phyloP scores from a whole-genome alignment of 352 stramenopile species.

The Pythium guiyangense region DNA sequence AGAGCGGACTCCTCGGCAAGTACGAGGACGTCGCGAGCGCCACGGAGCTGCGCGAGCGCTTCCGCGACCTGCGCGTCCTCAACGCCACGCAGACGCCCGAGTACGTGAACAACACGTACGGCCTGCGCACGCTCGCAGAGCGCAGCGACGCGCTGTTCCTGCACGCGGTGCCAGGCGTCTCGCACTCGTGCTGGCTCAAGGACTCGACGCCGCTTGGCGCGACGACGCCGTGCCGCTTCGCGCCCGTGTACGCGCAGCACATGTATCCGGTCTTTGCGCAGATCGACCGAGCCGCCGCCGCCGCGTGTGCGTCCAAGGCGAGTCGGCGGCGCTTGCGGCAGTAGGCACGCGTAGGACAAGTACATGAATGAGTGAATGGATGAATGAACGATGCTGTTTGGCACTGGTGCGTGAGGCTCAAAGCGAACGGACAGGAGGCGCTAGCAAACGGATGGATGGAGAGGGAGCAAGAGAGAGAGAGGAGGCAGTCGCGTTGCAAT shows the following conservation, averaged over 20 bases:
- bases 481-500: too few species aligned
- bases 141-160: slow-evolving; percentile 7
- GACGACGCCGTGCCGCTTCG: slow-evolving; percentile 14
- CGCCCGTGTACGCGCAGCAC: slow-evolving; percentile 11
- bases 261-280: slow-evolving; percentile 20
- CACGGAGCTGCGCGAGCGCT: slow-evolving; percentile 10
- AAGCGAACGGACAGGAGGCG: background rate
- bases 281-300: background rate
- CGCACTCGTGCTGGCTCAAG: slow-evolving; percentile 21
- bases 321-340: background rate
- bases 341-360: background rate
- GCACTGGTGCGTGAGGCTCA: too few species aligned
- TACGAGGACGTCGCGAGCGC: slow-evolving; percentile 16
- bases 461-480: too few species aligned
- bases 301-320: too few species aligned
- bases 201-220: slow-evolving; percentile 7
- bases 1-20: slow-evolving; percentile 10
- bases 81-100: slow-evolving; percentile 15
- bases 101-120: slow-evolving; percentile 24
- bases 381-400: too few species aligned
- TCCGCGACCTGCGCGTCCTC: slow-evolving; percentile 8
- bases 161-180: slow-evolving; percentile 7
- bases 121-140: slow-evolving; percentile 16
- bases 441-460: too few species aligned
- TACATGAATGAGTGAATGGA: too few species aligned